These are phyloP conservation scores for Scenedesmus sp. DNA, from an alignment of 163 green algal genomes.

Conservation along the genomic window DNA sequence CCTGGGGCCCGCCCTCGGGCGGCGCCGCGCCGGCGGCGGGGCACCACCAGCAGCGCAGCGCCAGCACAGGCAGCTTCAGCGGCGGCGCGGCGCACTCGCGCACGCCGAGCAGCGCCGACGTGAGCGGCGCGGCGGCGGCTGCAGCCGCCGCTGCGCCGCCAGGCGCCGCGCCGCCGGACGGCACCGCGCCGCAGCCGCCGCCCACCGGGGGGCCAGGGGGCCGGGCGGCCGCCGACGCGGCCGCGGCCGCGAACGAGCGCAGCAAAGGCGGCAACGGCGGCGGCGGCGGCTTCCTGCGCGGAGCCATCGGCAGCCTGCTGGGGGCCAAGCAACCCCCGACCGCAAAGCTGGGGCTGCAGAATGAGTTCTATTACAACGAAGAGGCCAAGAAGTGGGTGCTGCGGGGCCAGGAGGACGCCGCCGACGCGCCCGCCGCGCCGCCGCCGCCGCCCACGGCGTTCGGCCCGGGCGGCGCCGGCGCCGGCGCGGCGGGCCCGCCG, in stretches of 20 bases:
- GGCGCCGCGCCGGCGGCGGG: not conserved
- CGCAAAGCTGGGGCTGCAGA: constrained; percentile 13
- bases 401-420: not conserved
- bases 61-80: too few species aligned
- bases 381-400: constrained; percentile 5
- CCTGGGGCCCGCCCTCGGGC: not conserved
- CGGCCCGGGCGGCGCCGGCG: not conserved
- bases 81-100: constrained; percentile 1
- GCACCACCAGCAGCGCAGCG: not conserved
- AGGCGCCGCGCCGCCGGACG: too few species aligned
- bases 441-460: constrained; percentile 8
- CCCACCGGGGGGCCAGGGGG: too few species aligned
- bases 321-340: not conserved
- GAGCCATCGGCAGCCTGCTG: constrained; percentile 22
- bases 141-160: not conserved
- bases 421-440: not conserved
- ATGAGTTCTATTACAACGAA: constrained; percentile 35
- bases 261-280: too few species aligned
- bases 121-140: not conserved
- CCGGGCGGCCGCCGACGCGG: not conserved
- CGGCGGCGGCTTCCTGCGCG: not conserved
- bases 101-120: not conserved
- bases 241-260: too few species aligned
- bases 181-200: too few species aligned
- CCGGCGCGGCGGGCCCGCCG: not conserved